A percentile compares a stretch with the other conserved stretches of the same genome.
Conservation (phyloP, 2,329 filamentous ascomycete genomes). For the Exserohilum rostratum region DNA sequence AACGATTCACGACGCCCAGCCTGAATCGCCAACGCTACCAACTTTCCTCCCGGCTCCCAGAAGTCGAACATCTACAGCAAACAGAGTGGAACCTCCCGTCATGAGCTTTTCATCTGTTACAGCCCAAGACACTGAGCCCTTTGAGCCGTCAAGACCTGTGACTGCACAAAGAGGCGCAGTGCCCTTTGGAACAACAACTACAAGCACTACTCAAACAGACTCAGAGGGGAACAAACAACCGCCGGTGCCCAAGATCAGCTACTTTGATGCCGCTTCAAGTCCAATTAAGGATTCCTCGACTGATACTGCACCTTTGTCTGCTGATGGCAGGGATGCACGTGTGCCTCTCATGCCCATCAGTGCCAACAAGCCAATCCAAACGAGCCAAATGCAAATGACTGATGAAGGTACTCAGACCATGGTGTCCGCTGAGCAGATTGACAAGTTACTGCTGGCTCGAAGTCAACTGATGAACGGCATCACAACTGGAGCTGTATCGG, state of each 20-base stretch:
- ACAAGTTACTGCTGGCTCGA: conserved; percentile 71
- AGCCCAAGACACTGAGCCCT: conserved; percentile 38
- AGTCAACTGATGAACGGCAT: conserved; percentile 36
- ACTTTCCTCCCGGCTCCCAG: conserved; percentile 38
- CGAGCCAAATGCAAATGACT: conserved; percentile 51
- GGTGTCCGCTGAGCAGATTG: conserved; percentile 81
- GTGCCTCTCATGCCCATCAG: conserved; percentile 33
- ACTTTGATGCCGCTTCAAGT: conserved; percentile 54
- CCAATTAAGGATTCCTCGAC: conserved; percentile 49
- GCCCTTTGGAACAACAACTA: conserved; percentile 15
- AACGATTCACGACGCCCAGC: conserved; percentile 39
- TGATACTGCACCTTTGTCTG: conserved; percentile 3
- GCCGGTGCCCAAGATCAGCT: conserved; percentile 43
- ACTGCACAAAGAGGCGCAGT: conserved; percentile 37
- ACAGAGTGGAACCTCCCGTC: conserved; percentile 19
- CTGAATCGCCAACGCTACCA: conserved; percentile 44
- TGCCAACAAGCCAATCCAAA: conserved; percentile 32
- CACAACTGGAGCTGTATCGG: conserved; percentile 36
- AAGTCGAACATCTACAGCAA: conserved; percentile 40
- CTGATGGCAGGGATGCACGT: conserved; percentile 22
- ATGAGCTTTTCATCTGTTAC: conserved; percentile 37
- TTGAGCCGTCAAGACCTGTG: conserved; percentile 34
- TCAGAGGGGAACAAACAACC: conserved; percentile 21
- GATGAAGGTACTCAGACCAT: conserved; percentile 84
- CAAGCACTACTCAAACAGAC: conserved; percentile 21